Conservation (phyloP, 306 rosid species). For the Castanea mollissima region DNA sequence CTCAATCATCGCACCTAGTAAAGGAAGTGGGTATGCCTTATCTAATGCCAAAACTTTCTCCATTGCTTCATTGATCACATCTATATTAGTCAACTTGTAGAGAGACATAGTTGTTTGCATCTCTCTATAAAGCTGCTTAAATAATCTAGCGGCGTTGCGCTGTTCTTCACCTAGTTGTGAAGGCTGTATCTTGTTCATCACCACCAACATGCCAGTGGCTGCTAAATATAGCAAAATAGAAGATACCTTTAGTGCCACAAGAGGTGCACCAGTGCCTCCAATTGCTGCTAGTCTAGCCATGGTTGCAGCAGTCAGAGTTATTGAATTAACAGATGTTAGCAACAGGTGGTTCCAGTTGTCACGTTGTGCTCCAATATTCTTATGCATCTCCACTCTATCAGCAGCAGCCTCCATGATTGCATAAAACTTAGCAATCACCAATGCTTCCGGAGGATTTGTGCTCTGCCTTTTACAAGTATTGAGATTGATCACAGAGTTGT, state of each 20-base stretch:
- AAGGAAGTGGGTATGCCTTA: conserved; percentile 77
- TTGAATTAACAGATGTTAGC: conserved; percentile 47
- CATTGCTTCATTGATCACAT: conserved; percentile 47
- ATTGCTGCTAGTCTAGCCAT: conserved; percentile 60
- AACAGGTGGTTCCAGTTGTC: conserved; percentile 80
- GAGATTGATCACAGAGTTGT: background rate
- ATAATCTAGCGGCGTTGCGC: conserved; percentile 58
- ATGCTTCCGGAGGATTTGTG: background rate
- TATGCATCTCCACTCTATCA: conserved; percentile 83
- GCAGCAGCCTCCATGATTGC: conserved; percentile 53
- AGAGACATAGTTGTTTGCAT: conserved; percentile 40
- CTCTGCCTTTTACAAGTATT: background rate
- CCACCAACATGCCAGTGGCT: conserved; percentile 51
- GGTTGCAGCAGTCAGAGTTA: conserved; percentile 71
- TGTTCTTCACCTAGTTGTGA: conserved; percentile 87
- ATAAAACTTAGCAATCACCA: conserved; percentile 43
- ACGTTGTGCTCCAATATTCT: conserved; percentile 64
- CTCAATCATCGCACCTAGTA: conserved; percentile 72
- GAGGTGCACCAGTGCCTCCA: conserved; percentile 19
- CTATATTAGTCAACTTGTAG: conserved; percentile 12
- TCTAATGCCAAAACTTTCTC: conserved; percentile 79
- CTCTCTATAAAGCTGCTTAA: conserved; percentile 64
- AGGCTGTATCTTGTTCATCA: conserved; percentile 79
- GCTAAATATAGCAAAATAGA: conserved; percentile 60
- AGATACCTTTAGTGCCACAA: conserved; percentile 59